Base-by-base conservation (phyloP, 1,284 basidiomycete genomes). In the Phylloporus gajari region DNA sequence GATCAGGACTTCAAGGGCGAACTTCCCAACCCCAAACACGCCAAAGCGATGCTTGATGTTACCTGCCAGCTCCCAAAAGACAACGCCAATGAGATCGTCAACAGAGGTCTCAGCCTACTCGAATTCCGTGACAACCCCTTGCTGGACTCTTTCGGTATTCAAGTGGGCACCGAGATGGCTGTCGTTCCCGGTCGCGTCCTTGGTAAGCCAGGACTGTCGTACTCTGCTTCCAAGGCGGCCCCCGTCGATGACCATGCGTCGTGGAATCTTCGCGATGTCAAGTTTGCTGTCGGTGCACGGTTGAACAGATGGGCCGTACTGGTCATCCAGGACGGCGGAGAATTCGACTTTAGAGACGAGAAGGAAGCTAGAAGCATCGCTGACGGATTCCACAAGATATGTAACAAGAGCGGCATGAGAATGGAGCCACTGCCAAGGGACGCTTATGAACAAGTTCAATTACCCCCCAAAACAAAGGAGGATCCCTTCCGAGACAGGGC, bases 121-220 rank as follows among this genome's bases (percentile, higher is more conserved):
- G 93, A 92, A 5, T 93, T 91, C 80, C 82, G 83, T 32, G 78
- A 83, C 12, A 83, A 82, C 12, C 86, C 87, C 3, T 82, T 91
- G 21, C 60, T 82, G 11, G 81, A 82, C 12, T 84, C 87, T 0
- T 94, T 94, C 79, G 92, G 91, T 2, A 82, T 94, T 69, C 83
- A 78, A 68, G 86, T 95, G 69, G 88, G 88, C 19, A 83, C 80
- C 3, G 85, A 93, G 70, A 94, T 95, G 93, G 86, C 91, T 3
- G 87, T 93, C 35, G 91, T 94, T 11, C 93, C 93, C 0, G 93
- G 90, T 4, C 89, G 93, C 46, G 88, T 94, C 71, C 86, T 94
- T 1, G 82, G 86, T 8, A 80, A 89, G 17, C 93, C 93, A 0
- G 83, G 81, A 7, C 84, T 94, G 70, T 83, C 87, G 62, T 94